Evolutionary conservation across 176 grass and related monocot genomes (phyloP).

Genomic region (Carex pumila): DNA sequence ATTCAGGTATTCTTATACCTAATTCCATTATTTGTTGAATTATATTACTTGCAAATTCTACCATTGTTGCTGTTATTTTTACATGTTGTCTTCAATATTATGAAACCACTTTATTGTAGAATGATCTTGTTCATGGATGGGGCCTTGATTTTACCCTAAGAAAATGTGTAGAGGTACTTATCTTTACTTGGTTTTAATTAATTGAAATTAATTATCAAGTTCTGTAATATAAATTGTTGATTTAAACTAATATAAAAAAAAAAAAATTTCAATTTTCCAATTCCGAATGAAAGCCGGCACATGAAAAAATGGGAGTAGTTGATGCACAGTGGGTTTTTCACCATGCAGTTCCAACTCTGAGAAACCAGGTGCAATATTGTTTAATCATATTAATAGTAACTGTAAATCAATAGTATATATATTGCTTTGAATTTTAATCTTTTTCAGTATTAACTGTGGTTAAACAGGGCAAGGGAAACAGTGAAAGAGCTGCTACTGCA

Average conservation of each 20-base stretch:
- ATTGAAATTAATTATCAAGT: not conserved
- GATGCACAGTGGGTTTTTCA: constrained; percentile 23
- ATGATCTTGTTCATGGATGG: constrained; percentile 54
- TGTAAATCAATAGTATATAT: not conserved
- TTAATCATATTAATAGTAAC: not conserved
- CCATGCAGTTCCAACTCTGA: constrained; percentile 14
- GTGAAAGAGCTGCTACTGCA: not conserved
- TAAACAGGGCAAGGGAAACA: not conserved
- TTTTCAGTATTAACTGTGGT: not conserved
- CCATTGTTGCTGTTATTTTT: not conserved
- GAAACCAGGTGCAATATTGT: not conserved
- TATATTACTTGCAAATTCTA: not conserved
- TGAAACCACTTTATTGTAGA: constrained; percentile 2
- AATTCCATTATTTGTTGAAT: not conserved
- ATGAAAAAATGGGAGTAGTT: constrained; percentile 15
- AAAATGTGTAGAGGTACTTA: constrained; percentile 40
- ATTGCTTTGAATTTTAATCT: not conserved
- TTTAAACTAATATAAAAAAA: not conserved
- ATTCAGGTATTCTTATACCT: constrained; percentile 26
- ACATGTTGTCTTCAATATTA: not conserved
- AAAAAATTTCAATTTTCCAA: not conserved
- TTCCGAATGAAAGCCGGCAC: not conserved
- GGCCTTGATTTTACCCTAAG: constrained; percentile 36
- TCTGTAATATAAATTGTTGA: not conserved
- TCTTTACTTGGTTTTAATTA: not conserved